phyloP scores from a whole-genome alignment of 768 basidiomycete genomes.

The Rhizopogon vulgaris region DNA sequence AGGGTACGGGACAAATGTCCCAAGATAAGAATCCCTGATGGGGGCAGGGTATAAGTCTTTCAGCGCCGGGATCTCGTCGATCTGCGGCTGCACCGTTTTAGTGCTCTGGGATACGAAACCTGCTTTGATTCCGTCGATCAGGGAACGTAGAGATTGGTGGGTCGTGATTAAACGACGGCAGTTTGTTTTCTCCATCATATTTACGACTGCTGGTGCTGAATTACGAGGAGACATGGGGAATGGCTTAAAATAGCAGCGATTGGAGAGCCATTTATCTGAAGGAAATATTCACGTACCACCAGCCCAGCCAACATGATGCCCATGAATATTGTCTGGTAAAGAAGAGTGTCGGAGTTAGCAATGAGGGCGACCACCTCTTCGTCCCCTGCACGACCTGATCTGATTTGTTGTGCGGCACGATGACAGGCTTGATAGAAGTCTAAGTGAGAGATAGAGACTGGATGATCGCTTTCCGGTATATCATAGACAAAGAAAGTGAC shows the following conservation, averaged over 20 bases:
- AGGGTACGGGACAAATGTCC: conserved; percentile 9
- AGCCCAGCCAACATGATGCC: conserved; percentile 33
- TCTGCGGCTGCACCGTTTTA: neutral
- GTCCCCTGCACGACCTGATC: conserved; percentile 28
- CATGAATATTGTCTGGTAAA: conserved; percentile 36
- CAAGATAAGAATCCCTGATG: neutral
- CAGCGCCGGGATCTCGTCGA: conserved; percentile 12
- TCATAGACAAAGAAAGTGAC: conserved; percentile 24
- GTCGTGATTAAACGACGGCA: conserved; percentile 36
- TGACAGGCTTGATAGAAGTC: conserved; percentile 42
- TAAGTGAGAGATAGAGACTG: conserved; percentile 29
- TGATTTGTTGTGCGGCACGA: conserved; percentile 33
- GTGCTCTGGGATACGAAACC: conserved; percentile 8
- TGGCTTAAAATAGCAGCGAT: conserved; percentile 16
- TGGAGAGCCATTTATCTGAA: neutral
- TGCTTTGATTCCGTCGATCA: conserved; percentile 24
- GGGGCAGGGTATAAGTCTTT: conserved; percentile 9
- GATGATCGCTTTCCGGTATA: conserved; percentile 6
- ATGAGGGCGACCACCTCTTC: conserved; percentile 32
- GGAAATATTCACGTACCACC: conserved; percentile 19
- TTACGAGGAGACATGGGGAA: conserved; percentile 35
- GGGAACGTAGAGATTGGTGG: conserved; percentile 17
- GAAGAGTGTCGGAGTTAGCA: conserved; percentile 31
- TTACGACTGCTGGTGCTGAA: conserved; percentile 26
- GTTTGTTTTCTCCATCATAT: conserved; percentile 30